Conservation (phyloP, 768 basidiomycete genomes). For the Boletus subcaerulescens region DNA sequence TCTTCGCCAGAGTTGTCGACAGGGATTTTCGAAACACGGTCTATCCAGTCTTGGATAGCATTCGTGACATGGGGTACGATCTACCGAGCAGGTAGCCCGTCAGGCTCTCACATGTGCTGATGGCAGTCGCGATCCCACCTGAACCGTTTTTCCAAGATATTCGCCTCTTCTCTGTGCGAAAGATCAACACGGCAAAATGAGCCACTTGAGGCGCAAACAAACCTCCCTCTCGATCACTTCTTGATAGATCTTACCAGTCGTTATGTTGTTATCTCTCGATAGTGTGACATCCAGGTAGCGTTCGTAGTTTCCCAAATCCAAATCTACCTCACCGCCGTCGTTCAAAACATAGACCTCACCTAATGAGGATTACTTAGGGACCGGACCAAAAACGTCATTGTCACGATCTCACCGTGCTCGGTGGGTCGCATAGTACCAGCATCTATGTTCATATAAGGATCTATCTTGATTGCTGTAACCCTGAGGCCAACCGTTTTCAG, state of each 20-base stretch:
- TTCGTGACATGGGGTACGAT: conserved; percentile 96
- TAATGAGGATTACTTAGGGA: conserved; percentile 31
- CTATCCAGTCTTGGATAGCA: conserved; percentile 98
- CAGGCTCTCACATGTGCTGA: background rate
- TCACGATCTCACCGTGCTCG: conserved; percentile 77
- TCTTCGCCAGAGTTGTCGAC: conserved; percentile 91
- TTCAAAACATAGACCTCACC: conserved; percentile 98
- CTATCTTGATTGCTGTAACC: conserved; percentile 99
- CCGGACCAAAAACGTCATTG: background rate
- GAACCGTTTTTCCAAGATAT: conserved; percentile 96
- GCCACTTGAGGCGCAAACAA: conserved; percentile 23
- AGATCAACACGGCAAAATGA: conserved; percentile 7
- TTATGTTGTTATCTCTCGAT: conserved; percentile 95
- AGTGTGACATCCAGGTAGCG: conserved; percentile 95
- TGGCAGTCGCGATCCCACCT: conserved; percentile 46
- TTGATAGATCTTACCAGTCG: conserved; percentile 96
- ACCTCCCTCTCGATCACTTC: conserved; percentile 98
- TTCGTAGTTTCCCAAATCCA: conserved; percentile 98
- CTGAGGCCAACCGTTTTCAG: conserved; percentile 94
- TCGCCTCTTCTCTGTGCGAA: conserved; percentile 64
- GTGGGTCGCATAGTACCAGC: conserved; percentile 98
- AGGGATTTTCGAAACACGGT: conserved; percentile 90
- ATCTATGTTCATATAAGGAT: conserved; percentile 99
- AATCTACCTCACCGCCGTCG: conserved; percentile 96
- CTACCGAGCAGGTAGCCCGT: conserved; percentile 38